Conservation (phyloP, 2,329 filamentous ascomycete species). For the Sporothrix curviconia region DNA sequence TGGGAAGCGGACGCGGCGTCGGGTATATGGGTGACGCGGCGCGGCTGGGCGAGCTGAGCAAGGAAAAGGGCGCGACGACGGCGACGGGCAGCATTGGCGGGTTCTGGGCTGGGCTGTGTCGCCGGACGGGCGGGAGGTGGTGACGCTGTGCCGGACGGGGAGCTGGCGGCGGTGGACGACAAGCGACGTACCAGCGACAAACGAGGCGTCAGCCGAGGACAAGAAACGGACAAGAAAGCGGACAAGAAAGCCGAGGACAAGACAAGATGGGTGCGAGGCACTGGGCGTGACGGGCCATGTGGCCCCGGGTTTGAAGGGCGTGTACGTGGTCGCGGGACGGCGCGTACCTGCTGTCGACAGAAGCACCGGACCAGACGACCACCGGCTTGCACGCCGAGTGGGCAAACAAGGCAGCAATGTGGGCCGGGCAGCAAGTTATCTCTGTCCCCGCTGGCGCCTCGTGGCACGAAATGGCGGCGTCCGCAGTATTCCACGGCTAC, state of each 20-base stretch:
- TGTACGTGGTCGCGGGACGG: constrained; percentile 80
- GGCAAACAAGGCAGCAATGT: constrained; percentile 29
- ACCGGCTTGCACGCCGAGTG: constrained; percentile 78
- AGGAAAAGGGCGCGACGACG: constrained; percentile 91
- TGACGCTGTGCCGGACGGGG: constrained; percentile 81
- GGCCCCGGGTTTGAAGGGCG: constrained; percentile 68
- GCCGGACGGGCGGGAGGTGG: constrained; percentile 63
- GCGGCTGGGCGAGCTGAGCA: constrained; percentile 85
- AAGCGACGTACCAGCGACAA: too few species aligned
- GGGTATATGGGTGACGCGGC: constrained; percentile 85
- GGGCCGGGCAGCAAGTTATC: neutral
- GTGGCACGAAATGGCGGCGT: constrained; percentile 93
- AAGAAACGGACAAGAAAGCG: too few species aligned
- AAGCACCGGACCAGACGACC: constrained; percentile 89
- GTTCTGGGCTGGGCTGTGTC: constrained; percentile 94
- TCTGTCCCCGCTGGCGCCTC: constrained; percentile 34
- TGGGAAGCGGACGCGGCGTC: constrained; percentile 82
- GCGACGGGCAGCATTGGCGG: constrained; percentile 93
- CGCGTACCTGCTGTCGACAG: constrained; percentile 79
- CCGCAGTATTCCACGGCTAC: constrained; percentile 97
- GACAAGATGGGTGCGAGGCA: constrained; percentile 61
- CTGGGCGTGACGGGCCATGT: constrained; percentile 80
- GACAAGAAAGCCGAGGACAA: constrained; percentile 48
- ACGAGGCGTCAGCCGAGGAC: constrained; percentile 41
- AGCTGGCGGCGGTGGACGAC: constrained; percentile 78